These are phyloP conservation scores for Bimuria novae-zelandiae DNA, from an alignment of 2,329 filamentous ascomycete species.

Conservation along the genomic window DNA sequence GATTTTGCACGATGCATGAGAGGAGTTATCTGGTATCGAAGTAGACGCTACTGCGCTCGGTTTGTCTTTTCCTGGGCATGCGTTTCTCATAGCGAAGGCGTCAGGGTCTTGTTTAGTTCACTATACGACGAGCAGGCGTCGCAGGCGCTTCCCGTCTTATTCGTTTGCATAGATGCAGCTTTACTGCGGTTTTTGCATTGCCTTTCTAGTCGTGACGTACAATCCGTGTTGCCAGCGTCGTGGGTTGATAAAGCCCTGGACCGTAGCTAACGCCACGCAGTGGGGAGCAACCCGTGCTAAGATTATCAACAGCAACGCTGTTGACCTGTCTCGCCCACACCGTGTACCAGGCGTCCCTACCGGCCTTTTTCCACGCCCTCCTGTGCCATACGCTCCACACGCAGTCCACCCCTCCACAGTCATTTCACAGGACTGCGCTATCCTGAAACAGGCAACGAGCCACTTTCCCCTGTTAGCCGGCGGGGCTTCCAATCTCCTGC, in stretches of 20 bases:
- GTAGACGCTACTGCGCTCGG: constrained; percentile 14
- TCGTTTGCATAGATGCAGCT: not conserved
- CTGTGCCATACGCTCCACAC: not conserved
- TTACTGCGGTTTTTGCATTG: too few relatives aligned
- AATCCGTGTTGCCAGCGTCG: not conserved
- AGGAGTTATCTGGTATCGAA: constrained; percentile 26
- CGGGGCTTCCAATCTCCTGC: constrained; percentile 37
- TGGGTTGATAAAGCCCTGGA: too few relatives aligned
- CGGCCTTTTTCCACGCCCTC: not conserved
- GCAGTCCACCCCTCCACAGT: constrained; percentile 2
- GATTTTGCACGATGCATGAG: constrained; percentile 5
- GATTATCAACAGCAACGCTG: constrained; percentile 7
- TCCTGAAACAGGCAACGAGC: constrained; percentile 24
- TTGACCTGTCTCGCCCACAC: constrained; percentile 6
- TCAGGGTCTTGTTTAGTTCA: constrained; percentile 21
- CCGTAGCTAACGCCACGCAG: too few relatives aligned
- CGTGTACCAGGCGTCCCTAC: not conserved
- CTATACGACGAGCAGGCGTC: constrained; percentile 15
- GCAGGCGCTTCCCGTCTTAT: not conserved
- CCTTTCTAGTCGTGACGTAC: constrained; percentile 3
- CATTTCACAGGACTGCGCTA: constrained; percentile 19
- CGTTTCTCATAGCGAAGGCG: constrained; percentile 31
- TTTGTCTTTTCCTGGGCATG: constrained; percentile 15
- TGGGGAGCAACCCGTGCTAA: constrained; percentile 2
- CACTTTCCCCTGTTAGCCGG: constrained; percentile 38